Conservation (phyloP, 1,284 basidiomycete genomes). For the Athelia psychrophila region DNA sequence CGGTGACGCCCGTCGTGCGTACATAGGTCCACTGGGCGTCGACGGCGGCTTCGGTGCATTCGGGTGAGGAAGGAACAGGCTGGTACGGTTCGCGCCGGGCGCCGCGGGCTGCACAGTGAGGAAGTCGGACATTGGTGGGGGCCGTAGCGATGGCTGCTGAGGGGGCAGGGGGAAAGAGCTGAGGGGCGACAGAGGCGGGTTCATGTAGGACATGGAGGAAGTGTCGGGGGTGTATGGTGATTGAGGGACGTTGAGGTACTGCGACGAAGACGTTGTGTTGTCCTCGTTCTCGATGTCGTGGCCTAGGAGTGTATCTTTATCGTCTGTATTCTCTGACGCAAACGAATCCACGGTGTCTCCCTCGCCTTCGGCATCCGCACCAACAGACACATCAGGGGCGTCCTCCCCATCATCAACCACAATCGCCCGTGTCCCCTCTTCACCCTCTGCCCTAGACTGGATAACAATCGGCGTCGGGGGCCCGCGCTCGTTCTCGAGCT, state of each 20-base stretch:
- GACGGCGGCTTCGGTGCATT: conserved; percentile 61
- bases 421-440: background rate
- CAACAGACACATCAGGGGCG: background rate
- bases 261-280: no score
- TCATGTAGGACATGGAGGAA: background rate
- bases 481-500: conserved; percentile 29
- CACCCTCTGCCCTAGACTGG: conserved; percentile 22
- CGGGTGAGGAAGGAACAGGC: conserved; percentile 68
- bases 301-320: background rate
- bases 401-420: background rate
- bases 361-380: no score
- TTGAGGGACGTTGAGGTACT: no score
- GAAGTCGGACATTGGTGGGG: background rate
- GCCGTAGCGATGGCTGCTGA: background rate
- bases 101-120: background rate
- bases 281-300: background rate
- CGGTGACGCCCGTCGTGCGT: conserved; percentile 36
- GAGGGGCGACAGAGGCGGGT: background rate
- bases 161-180: background rate
- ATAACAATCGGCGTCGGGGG: conserved; percentile 4
- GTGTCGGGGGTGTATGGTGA: no score
- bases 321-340: no score
- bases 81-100: conserved; percentile 30
- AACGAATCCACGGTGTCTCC: no score
- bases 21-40: conserved; percentile 53